These are phyloP conservation scores for Porogramme epimiltina DNA, from an alignment of 1,284 basidiomycete species.

Conservation along the genomic window DNA sequence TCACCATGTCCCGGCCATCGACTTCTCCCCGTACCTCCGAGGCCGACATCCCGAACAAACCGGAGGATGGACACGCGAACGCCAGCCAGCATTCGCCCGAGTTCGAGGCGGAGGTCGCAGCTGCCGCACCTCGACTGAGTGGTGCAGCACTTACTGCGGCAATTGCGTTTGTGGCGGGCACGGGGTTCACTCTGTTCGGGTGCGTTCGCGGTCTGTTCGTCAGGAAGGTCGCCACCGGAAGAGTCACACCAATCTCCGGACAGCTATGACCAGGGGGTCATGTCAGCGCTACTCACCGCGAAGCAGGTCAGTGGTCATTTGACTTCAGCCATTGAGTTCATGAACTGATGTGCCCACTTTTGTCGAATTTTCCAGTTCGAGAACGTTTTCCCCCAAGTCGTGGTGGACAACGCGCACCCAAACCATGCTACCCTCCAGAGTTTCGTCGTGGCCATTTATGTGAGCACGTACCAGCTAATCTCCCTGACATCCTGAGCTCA, in stretches of 20 bases:
- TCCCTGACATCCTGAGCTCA: too few species aligned
- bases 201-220: conserved; percentile 26
- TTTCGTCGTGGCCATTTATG: conserved; percentile 57
- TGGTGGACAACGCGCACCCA: conserved; percentile 34
- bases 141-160: conserved; percentile 45
- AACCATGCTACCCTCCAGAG: conserved; percentile 57
- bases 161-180: conserved; percentile 53
- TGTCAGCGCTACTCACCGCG: conserved; percentile 59
- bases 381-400: conserved; percentile 50
- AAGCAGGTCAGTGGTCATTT: conserved; percentile 37
- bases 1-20: conserved; percentile 13
- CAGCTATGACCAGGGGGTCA: conserved; percentile 68
- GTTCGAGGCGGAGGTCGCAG: conserved; percentile 23
- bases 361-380: conserved; percentile 40
- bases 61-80: conserved; percentile 1
- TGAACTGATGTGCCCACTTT: neutral
- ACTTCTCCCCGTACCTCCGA: conserved; percentile 10
- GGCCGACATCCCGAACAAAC: conserved; percentile 11
- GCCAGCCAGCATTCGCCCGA: conserved; percentile 6
- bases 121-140: conserved; percentile 36
- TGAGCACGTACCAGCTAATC: too few species aligned
- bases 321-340: neutral
- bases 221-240: neutral
- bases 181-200: conserved; percentile 63
- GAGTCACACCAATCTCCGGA: neutral